Percentiles rank a stretch among this genome's conserved stretches.
Conservation (phyloP, 257 asterid species). For the Gardenia jasminoides region DNA sequence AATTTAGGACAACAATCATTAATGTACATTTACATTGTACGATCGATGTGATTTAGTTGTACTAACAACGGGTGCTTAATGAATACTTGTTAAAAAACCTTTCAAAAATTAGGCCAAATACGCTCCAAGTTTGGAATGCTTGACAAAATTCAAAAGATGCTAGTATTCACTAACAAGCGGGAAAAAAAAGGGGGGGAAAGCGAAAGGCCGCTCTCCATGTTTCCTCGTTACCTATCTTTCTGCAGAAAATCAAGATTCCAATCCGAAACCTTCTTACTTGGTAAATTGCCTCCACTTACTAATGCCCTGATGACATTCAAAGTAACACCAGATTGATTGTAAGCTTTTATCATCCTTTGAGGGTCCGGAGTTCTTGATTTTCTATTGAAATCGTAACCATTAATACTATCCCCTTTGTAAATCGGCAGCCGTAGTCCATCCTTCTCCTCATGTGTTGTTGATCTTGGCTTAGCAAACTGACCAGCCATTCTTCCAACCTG, state of each 20-base stretch:
- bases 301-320: slow-evolving; percentile 80
- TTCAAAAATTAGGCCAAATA: no score
- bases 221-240: slow-evolving; percentile 72
- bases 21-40: no score
- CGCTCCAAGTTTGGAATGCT: no score
- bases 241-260: slow-evolving; percentile 91
- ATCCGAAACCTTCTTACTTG: slow-evolving; percentile 78
- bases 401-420: slow-evolving; percentile 78
- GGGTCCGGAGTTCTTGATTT: slow-evolving; percentile 78
- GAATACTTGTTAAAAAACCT: no score
- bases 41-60: no score
- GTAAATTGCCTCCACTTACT: slow-evolving; percentile 83
- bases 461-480: slow-evolving; percentile 77
- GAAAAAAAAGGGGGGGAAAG: no score
- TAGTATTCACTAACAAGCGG: no score
- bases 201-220: no score
- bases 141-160: no score
- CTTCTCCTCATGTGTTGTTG: slow-evolving; percentile 54
- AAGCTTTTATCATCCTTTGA: slow-evolving; percentile 73
- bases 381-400: slow-evolving; percentile 61
- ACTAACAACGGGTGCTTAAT: no score
- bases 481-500: slow-evolving; percentile 88
- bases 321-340: slow-evolving; percentile 77
- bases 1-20: no score
- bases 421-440: slow-evolving; percentile 75